These are phyloP conservation scores for Xylaria grammica DNA, from an alignment of 495 filamentous ascomycete species.

Conservation along the genomic window DNA sequence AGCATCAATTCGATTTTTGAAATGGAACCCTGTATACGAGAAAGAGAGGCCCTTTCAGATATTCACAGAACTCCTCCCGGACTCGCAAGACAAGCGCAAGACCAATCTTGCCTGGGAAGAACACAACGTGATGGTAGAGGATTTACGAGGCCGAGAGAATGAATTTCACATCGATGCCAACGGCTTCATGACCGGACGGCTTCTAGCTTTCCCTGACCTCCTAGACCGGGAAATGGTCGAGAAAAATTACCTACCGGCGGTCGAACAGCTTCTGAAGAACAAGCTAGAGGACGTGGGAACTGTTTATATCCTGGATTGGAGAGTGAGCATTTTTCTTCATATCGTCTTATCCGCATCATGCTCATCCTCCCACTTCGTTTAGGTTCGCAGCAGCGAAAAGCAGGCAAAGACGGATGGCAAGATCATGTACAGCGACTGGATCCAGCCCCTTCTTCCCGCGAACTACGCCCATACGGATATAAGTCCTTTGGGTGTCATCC, in stretches of 20 bases:
- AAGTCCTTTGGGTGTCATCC: neutral
- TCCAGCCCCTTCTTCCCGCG: neutral
- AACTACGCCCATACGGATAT: constrained; percentile 5
- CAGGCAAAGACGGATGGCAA: neutral
- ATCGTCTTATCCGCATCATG: no score
- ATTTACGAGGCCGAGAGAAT: neutral
- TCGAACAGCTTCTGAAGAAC: neutral
- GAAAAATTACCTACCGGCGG: neutral
- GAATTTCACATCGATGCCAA: neutral
- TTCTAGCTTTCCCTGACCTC: neutral
- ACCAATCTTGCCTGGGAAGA: neutral
- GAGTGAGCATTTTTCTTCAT: no score
- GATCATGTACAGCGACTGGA: neutral
- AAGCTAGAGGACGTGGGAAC: neutral
- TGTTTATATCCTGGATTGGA: neutral
- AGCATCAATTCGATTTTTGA: neutral
- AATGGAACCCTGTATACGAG: neutral
- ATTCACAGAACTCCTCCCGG: neutral
- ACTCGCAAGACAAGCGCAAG: neutral
- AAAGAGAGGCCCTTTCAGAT: constrained; percentile 3
- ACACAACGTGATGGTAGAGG: neutral
- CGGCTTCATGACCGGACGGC: neutral
- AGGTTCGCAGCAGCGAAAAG: neutral
- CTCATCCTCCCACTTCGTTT: no score
- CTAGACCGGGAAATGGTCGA: neutral